Base-by-base conservation (phyloP, 176 grass and related monocot genomes). In the Oryza nivara region DNA sequence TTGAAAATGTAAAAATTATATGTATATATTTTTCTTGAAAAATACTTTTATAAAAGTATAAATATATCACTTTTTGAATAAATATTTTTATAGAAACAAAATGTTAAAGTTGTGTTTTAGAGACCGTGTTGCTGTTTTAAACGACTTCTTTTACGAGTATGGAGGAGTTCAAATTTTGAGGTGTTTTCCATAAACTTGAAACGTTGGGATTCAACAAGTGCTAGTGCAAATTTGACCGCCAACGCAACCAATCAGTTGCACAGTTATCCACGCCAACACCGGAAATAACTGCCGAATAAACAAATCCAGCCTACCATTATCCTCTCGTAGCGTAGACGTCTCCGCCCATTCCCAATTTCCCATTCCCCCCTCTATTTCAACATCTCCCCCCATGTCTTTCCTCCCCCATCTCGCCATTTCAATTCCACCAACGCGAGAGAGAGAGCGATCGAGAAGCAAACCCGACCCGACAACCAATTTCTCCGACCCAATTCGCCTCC, bases 291-390 rank as follows among this genome's bases (percentile, higher is more conserved):
- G 58, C 9, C 47, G 3, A 46, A 60, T 70, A 85, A 70, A 85
- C 8, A 77, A 76, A 60, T 8, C 61, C 67, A 26, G 10, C 25
- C 23, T 32, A 20, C 32, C 68, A 46, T 88, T 74, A 84, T 88
- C 81, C 68, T 43, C 67, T 72, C 1, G 28, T 6, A 61, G 51
- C 78, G 17, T 26, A 14, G 16, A 61, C 52, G 56, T 26, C 17
- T 20, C 4, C 13, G 1, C 54, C 87, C 74, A 67, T 56, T 56
- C 38, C 38, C 51, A 32, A 32, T 32, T 32, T 32, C 30, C 47
- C 51, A 54, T 19, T 52, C 49, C 67, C 68, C 38, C 11, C 30
- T 28, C 35, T 85, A 82, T 82, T 73, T 86, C 88, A 89, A 40
- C 40, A n/a, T 38, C 71, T 11, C 52, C 40, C 88, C 52, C 30